phyloP scores from a whole-genome alignment of 106 monocot genomes.

The Allium cepa region DNA sequence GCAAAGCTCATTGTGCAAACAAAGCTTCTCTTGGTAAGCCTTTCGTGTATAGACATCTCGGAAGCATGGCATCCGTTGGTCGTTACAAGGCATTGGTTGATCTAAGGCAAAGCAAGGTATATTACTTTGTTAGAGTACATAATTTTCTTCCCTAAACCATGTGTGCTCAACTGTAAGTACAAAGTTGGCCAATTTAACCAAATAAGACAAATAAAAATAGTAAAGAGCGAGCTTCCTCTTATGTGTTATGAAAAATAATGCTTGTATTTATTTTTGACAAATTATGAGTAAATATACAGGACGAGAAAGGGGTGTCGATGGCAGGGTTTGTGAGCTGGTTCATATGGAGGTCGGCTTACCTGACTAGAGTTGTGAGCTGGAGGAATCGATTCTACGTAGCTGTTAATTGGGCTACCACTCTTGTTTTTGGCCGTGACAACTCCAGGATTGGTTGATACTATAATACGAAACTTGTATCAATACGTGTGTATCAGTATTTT shows the following conservation, averaged over 20 bases:
- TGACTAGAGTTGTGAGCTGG: constrained; percentile 93
- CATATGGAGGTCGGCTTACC: constrained; percentile 85
- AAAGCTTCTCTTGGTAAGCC: constrained; percentile 37
- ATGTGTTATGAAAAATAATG: too few species aligned
- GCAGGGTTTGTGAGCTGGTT: constrained; percentile 94
- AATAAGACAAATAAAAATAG: too few species aligned
- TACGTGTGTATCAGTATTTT: too few species aligned
- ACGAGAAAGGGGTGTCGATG: constrained; percentile 62
- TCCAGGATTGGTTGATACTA: constrained; percentile 1
- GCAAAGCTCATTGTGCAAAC: constrained; percentile 25
- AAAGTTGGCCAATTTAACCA: too few species aligned
- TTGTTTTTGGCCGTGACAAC: constrained; percentile 86
- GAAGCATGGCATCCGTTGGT: constrained; percentile 64
- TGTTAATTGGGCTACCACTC: constrained; percentile 79
- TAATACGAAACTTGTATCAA: too few species aligned
- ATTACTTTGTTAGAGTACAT: too few species aligned
- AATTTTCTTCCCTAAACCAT: too few species aligned
- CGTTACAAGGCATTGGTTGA: constrained; percentile 64
- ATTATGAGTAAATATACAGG: constrained; percentile 27
- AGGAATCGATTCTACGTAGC: constrained; percentile 92
- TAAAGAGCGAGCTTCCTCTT: too few species aligned
- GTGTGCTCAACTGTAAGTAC: too few species aligned
- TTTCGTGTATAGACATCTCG: constrained; percentile 50
- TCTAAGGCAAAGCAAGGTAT: constrained; percentile 55
- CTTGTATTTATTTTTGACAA: background rate